phyloP scores from a whole-genome alignment of 2,329 filamentous ascomycete species.

The Mariannaea elegans region DNA sequence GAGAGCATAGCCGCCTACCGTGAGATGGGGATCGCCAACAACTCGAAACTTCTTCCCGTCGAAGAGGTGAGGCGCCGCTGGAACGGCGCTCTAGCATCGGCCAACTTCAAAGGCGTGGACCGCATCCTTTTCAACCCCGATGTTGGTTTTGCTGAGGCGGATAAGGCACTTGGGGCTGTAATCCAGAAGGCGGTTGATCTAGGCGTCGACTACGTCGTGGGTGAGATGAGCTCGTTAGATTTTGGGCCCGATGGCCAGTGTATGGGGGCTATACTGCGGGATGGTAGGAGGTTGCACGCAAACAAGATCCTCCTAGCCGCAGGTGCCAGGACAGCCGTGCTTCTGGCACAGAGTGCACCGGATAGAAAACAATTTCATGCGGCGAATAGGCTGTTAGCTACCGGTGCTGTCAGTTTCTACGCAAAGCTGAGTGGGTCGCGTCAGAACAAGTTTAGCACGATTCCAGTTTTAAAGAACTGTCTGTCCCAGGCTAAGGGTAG shows the following conservation, averaged over 20 bases:
- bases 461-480: conserved; percentile 63
- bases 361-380: conserved; percentile 60
- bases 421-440: conserved; percentile 53
- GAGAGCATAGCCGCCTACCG: conserved; percentile 52
- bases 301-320: conserved; percentile 64
- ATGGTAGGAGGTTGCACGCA: conserved; percentile 57
- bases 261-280: conserved; percentile 58
- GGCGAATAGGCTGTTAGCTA: conserved; percentile 63
- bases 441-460: conserved; percentile 54
- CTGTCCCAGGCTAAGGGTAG: conserved; percentile 52
- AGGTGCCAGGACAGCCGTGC: conserved; percentile 63
- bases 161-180: conserved; percentile 63
- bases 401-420: conserved; percentile 59
- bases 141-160: conserved; percentile 68
- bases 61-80: conserved; percentile 64
- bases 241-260: conserved; percentile 58
- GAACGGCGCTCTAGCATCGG: conserved; percentile 64
- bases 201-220: conserved; percentile 65
- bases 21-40: conserved; percentile 51
- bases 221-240: conserved; percentile 55
- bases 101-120: conserved; percentile 64
- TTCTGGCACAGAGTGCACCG: conserved; percentile 62
- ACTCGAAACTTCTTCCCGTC: conserved; percentile 52
- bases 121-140: conserved; percentile 66
- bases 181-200: conserved; percentile 60